phyloP scores from a whole-genome alignment of 768 basidiomycete genomes.

The Hypholoma sublateritium region DNA sequence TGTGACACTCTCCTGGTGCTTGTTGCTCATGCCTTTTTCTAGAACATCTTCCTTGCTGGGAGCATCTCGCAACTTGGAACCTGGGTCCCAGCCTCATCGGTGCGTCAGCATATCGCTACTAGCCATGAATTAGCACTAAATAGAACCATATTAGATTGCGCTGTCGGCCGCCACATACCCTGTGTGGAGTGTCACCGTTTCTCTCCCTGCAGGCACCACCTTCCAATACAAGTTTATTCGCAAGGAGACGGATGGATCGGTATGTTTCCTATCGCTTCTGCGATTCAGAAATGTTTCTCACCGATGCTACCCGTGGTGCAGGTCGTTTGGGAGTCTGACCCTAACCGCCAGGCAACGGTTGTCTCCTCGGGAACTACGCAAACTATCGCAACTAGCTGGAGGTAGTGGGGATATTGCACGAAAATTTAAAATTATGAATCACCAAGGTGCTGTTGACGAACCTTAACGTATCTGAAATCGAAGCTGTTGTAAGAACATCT shows the following conservation, averaged over 20 bases:
- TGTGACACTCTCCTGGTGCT: not conserved
- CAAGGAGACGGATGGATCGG: conserved; percentile 34
- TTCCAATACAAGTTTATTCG: conserved; percentile 66
- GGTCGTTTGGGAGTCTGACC: conserved; percentile 65
- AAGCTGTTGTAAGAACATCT: no score
- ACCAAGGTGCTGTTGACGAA: no score
- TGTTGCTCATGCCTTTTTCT: not conserved
- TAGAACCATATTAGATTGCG: conserved; percentile 33
- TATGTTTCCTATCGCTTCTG: conserved; percentile 1
- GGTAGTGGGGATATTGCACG: conserved; percentile 3
- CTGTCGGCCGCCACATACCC: conserved; percentile 54
- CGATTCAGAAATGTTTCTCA: not conserved
- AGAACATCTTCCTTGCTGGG: conserved; percentile 65
- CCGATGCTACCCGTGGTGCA: conserved; percentile 11
- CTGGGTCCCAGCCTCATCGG: conserved; percentile 49
- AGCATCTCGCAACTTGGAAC: conserved; percentile 53
- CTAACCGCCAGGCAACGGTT: conserved; percentile 50
- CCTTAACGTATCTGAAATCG: no score
- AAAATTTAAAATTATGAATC: not conserved
- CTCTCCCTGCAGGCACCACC: conserved; percentile 45
- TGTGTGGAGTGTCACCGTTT: conserved; percentile 50
- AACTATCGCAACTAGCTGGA: conserved; percentile 14
- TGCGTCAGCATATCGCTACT: conserved; percentile 23
- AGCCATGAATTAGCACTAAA: not conserved
- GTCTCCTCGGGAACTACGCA: conserved; percentile 31